Evolutionary conservation across 257 asterid genomes (phyloP).

Genomic region (Przewalskia tangutica): DNA sequence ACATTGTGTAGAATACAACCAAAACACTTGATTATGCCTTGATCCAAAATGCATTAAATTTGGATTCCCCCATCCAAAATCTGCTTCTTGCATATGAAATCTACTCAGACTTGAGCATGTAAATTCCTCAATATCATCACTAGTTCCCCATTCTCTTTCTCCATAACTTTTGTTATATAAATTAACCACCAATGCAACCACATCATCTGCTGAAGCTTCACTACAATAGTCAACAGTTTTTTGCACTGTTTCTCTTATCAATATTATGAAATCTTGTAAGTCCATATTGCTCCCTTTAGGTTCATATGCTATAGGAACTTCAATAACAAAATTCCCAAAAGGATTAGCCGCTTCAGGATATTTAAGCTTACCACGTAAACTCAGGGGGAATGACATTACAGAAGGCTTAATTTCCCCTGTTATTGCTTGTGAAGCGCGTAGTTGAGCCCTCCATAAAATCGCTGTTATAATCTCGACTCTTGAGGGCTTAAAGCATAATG

Average conservation of each 20-base stretch:
- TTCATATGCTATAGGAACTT: background rate
- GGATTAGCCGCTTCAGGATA: background rate
- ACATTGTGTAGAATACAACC: background rate
- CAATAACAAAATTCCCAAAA: conserved; percentile 10
- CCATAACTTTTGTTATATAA: background rate
- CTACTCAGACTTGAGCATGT: background rate
- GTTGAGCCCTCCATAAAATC: background rate
- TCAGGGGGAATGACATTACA: background rate
- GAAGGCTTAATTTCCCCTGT: background rate
- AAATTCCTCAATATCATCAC: background rate
- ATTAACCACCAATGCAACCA: background rate
- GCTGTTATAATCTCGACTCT: background rate
- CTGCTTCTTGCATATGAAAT: background rate
- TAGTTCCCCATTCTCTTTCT: background rate
- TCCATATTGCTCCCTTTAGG: background rate
- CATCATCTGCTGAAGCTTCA: background rate
- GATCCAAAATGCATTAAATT: background rate
- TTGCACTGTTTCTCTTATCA: background rate
- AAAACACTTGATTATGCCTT: background rate
- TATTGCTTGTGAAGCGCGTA: background rate
- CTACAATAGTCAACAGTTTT: background rate
- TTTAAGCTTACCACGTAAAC: background rate
- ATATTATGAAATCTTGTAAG: background rate
- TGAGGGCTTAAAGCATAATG: background rate
- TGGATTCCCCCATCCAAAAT: background rate